Base-by-base conservation (phyloP, 148 eudicot genomes). In the Fagopyrum esculentum region DNA sequence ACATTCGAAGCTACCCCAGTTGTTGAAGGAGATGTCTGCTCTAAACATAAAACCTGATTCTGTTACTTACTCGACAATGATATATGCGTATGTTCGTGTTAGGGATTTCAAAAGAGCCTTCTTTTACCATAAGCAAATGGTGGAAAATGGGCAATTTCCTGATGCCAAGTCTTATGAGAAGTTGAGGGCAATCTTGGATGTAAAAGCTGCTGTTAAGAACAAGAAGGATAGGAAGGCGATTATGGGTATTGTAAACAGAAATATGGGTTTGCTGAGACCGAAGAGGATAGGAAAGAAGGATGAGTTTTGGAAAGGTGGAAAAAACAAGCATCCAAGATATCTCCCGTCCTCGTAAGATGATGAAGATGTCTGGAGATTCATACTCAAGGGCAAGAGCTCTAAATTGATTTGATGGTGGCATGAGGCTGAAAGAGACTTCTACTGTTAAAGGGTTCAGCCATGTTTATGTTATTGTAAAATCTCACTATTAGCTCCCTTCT, bases 61-160 rank as follows among this genome's bases (percentile, higher is more conserved):
- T 6, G 68, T 91, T 43, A 95, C 98, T 44, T 95, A 85, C 74
- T 85, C 89, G n/a, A 95, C 97, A 2, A 89, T 95, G 86, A 95
- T 95, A 47, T 92, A 90, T 55, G 96, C 97, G 3, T 95, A 76
- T 80, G 79, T 92, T 19, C 98, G 98, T 69, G 91, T 90, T 57
- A 86, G 97, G 55, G 97, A 95, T 83, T 95, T 87, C 71, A 95
- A 77, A 74, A 87, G 97, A 83, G 98, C 98, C 11, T 91, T 94
- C 61, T 90, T 75, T 66, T 94, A 84, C 79, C 98, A 94, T 52
- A 94, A 91, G 77, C 85, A 85, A 77, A 94, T 94, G 98, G 96
- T 91, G 78, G 85, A 91, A 80, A 88, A 84, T 77, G 89, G 92
- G 75, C 88, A 91, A 74, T 86, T 94, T 17, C 98, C 98, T 0